Evolutionary conservation across 2,329 filamentous ascomycete genomes (phyloP), one percentile per base, ranked within the genome.

Genomic region (Myriosclerotinia curreyana): DNA sequence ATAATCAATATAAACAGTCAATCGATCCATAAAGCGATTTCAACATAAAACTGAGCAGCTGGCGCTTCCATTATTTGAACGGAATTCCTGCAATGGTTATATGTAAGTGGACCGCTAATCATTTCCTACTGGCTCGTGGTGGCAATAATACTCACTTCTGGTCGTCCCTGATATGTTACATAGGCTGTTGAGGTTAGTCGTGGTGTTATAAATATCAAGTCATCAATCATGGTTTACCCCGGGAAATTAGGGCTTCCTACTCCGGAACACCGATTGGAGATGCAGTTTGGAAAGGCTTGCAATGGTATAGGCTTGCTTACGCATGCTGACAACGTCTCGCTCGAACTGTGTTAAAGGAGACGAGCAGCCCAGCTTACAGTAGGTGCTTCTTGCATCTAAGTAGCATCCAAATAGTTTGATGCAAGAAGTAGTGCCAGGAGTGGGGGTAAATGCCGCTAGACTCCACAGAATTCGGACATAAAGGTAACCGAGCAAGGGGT

Each of bases 1-100:
- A 58, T 17, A n/a, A 34, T 58, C 25, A 46, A 40, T 31, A 38
- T 58, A 58, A n/a, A n/a, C n/a, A n/a, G n/a, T n/a, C 40, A 58
- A 22, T 9, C 54, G 46, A 46, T 12, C 54, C 54, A 28, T 42
- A 58, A 58, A 46, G 17, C 38, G 40, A 58, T 31, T 22, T 31
- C 15, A 46, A 40, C 36, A n/a, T 58, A 46, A 5, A 46, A 31
- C 28, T 31, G 5, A 31, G 6, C 5, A 44, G 15, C 46, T 34
- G 54, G 4, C 22, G 38, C 38, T 22, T 38, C 54, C 54, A 28
- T 38, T 31, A 50, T 58, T 58, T 22, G n/a, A 34, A 20, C 22
- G 54, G 38, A 58, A 15, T 58, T 58, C 22, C 28, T 58, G 38
- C 54, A 22, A 40, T 25, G 22, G 38, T 44, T 46, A 31, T 58